Conservation (phyloP, 2,329 filamentous ascomycete species). For the Cercospora beticola region DNA sequence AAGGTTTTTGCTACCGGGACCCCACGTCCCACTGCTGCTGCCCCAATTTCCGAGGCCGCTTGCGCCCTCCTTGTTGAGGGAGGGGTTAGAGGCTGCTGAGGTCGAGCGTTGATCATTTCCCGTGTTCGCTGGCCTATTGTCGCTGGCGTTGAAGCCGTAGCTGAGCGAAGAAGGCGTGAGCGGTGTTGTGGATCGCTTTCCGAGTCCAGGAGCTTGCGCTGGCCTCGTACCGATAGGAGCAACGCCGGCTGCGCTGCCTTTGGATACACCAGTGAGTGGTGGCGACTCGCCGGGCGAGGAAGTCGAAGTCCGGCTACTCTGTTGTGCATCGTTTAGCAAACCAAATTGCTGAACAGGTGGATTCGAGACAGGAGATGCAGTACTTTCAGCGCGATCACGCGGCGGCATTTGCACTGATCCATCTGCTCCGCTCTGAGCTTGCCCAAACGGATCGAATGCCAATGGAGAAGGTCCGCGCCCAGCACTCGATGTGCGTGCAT, state of each 20-base stretch:
- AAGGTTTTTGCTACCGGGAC: slow-evolving; percentile 66
- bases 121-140: slow-evolving; percentile 53
- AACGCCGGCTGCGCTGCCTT: slow-evolving; percentile 63
- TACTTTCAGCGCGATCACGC: slow-evolving; percentile 62
- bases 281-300: slow-evolving; percentile 84
- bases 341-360: slow-evolving; percentile 47
- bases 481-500: slow-evolving; percentile 60
- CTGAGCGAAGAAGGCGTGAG: slow-evolving; percentile 79
- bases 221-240: slow-evolving; percentile 94
- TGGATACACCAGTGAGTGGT: slow-evolving; percentile 61
- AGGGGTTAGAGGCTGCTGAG: slow-evolving; percentile 60
- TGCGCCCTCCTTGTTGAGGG: slow-evolving; percentile 47
- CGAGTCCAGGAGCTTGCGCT: slow-evolving; percentile 59
- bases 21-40: slow-evolving; percentile 79
- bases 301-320: slow-evolving; percentile 74
- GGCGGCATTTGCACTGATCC: slow-evolving; percentile 54
- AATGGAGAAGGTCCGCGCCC: slow-evolving; percentile 78
- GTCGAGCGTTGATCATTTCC: slow-evolving; percentile 56
- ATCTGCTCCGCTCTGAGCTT: slow-evolving; percentile 54
- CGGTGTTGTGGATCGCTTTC: slow-evolving; percentile 84
- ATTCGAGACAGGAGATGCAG: slow-evolving; percentile 75
- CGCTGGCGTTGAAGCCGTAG: slow-evolving; percentile 61
- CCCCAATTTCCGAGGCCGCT: slow-evolving; percentile 65
- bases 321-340: slow-evolving; percentile 54
- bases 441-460: slow-evolving; percentile 69